Percentiles rank a stretch among this genome's conserved stretches.
These are phyloP conservation scores for Cardamine chenopodiifolia DNA, from an alignment of 345 rosid species.

Conservation along the genomic window DNA sequence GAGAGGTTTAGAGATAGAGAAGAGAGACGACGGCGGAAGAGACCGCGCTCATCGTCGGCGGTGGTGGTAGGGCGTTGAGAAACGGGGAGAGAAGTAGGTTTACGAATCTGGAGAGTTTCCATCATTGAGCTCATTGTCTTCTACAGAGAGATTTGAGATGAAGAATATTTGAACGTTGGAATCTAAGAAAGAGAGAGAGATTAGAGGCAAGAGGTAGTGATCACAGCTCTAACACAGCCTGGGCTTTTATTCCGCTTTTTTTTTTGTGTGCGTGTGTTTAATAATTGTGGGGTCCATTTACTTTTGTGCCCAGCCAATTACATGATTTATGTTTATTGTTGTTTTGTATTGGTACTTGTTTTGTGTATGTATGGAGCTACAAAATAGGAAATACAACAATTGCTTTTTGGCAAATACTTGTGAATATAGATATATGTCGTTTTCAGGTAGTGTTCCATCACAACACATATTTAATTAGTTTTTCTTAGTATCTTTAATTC, in stretches of 20 bases:
- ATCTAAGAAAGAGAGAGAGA: background rate
- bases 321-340: slow-evolving; percentile 3
- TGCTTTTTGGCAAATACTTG: background rate
- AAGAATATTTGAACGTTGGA: slow-evolving; percentile 12
- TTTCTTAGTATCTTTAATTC: background rate
- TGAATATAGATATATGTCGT: slow-evolving; percentile 18
- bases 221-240: slow-evolving; percentile 61
- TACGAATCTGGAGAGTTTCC: slow-evolving; percentile 57
- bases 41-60: slow-evolving; percentile 34
- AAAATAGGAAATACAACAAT: background rate
- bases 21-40: slow-evolving; percentile 72
- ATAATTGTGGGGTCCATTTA: slow-evolving; percentile 41
- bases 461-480: background rate
- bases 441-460: background rate
- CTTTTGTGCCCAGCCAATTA: slow-evolving; percentile 34
- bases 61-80: slow-evolving; percentile 43
- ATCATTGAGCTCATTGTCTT: slow-evolving; percentile 61
- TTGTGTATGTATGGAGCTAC: background rate
- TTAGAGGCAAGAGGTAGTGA: slow-evolving; percentile 31
- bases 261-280: background rate
- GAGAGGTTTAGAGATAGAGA: slow-evolving; percentile 62
- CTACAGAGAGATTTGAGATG: slow-evolving; percentile 6
- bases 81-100: slow-evolving; percentile 57
- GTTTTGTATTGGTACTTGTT: background rate
- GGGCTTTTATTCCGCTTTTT: slow-evolving; percentile 46